Evolutionary conservation across 2,329 filamentous ascomycete species (phyloP), one percentile per base, ranked within the genome.

Genomic region (Neurospora sp.): DNA sequence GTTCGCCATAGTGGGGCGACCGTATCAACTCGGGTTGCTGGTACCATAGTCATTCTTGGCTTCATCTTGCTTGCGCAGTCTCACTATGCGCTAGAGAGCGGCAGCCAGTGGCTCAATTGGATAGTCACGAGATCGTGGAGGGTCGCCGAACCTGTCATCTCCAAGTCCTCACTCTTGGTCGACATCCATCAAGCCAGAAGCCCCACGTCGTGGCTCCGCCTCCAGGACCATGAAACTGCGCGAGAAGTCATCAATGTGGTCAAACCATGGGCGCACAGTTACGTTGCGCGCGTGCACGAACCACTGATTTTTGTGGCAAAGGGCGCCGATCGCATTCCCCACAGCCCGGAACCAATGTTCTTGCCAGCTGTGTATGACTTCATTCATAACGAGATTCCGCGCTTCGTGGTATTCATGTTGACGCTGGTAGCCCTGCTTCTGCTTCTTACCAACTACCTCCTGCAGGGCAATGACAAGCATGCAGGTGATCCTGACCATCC

Each of bases 141-240:
- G 68, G 74, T 77, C 38, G 71, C 76, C 41, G 72, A 71, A 8
- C 66, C 66, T 6, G 73, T 70, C 37, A 69, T 71, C 3, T 74
- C 79, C 37, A 75, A 78, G 36, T 77, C 81, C 19, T 78, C 85
- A 2, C 77, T 85, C 3, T 82, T 88, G 1, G 83, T 88, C 11
- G 84, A 86, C 28, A 86, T 93, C 71, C 89, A 94, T 75, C 91
- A 92, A 76, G 91, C 90, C 2, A 84, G 91, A 71, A 91, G 89
- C n/a, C 91, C 90, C 1, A 88, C 86, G 4, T 90, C 91, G 17
- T 95, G 92, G 92, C 82, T 94, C 67, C 86, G 87, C 36, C 83
- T 93, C 69, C 92, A 94, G 77, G 91, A 94, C 74, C 91, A 93
- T 74, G 90, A 92, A 75, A 93, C 91, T 1, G 91, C 91, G 2